A percentile compares a stretch with the other conserved stretches of the same genome.
Conservation (phyloP, 2,329 filamentous ascomycete species). For the Trichocomaceae sp. region DNA sequence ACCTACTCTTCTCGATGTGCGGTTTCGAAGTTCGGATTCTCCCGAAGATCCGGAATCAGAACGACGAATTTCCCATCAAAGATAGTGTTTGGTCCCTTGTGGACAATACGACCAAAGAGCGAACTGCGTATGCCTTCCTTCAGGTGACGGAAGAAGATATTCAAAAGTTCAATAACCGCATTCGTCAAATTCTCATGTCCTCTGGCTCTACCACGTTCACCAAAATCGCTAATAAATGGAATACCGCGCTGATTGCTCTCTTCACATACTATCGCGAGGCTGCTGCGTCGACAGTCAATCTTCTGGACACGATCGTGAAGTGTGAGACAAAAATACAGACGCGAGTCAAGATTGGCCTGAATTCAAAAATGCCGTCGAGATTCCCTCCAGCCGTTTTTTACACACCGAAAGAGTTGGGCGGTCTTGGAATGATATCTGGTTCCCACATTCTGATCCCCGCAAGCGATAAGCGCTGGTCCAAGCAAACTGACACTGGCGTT, state of each 20-base stretch:
- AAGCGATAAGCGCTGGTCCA: conserved; percentile 96
- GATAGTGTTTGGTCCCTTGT: conserved; percentile 98
- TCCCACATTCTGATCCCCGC: conserved; percentile 96
- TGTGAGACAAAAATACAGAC: conserved; percentile 99
- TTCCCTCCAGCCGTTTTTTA: conserved; percentile 99
- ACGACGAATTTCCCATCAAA: conserved; percentile 94
- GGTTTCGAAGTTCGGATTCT: conserved; percentile 96
- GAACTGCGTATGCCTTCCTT: conserved; percentile 93
- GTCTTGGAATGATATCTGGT: conserved; percentile 96
- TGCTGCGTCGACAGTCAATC: conserved; percentile 86
- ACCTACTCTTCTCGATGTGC: conserved; percentile 93
- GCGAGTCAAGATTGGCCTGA: conserved; percentile 94
- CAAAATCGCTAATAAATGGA: conserved; percentile 99
- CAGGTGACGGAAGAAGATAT: conserved; percentile 98
- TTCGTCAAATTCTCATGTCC: conserved; percentile 97
- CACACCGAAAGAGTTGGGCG: conserved; percentile 94
- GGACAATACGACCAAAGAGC: conserved; percentile 92
- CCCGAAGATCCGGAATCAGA: conserved; percentile 89
- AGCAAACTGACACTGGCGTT: conserved; percentile 94
- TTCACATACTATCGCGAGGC: conserved; percentile 99
- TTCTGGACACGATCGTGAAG: conserved; percentile 97
- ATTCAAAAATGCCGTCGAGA: conserved; percentile 98
- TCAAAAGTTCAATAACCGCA: conserved; percentile 98
- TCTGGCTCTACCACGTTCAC: conserved; percentile 99
- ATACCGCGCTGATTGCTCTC: conserved; percentile 89